Evolutionary conservation across 495 filamentous ascomycete genomes (phyloP).

Genomic region (Lasiosphaeria ovina): DNA sequence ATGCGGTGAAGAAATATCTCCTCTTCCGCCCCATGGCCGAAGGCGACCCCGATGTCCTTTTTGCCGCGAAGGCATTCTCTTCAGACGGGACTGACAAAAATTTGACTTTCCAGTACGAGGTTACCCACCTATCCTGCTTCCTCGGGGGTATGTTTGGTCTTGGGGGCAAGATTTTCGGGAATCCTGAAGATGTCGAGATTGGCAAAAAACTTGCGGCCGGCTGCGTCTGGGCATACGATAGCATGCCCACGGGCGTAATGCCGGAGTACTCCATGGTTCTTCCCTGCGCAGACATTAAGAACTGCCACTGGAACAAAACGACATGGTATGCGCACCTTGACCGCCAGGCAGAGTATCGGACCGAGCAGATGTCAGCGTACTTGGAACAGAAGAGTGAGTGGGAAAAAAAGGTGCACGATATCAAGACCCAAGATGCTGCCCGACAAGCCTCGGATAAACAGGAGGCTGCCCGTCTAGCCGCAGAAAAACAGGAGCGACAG

Average conservation of each 20-base stretch:
- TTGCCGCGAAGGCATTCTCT: constrained; percentile 55
- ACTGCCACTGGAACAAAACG: constrained; percentile 78
- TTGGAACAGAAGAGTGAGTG: constrained; percentile 32
- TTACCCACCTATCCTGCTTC: constrained; percentile 83
- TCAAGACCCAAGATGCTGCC: constrained; percentile 19
- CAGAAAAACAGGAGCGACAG: constrained; percentile 18
- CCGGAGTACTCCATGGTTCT: constrained; percentile 70
- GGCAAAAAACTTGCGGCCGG: constrained; percentile 83
- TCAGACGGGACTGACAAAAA: constrained; percentile 38
- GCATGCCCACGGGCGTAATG: constrained; percentile 83
- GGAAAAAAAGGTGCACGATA: constrained; percentile 26
- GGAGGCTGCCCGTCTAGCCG: constrained; percentile 12
- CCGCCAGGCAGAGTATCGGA: constrained; percentile 38
- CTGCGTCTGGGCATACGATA: constrained; percentile 90
- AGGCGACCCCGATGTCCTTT: constrained; percentile 71
- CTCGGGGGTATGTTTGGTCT: constrained; percentile 91
- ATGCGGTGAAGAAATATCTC: constrained; percentile 70
- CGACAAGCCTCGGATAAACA: background rate
- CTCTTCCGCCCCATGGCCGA: constrained; percentile 84
- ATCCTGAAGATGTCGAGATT: constrained; percentile 76
- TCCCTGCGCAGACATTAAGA: constrained; percentile 61
- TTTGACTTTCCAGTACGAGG: constrained; percentile 54
- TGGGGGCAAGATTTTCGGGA: constrained; percentile 79
- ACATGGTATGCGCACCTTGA: constrained; percentile 59
- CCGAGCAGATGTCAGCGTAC: constrained; percentile 42